A percentile compares a stretch with the other conserved stretches of the same genome.
phyloP scores from a whole-genome alignment of 2,329 filamentous ascomycete genomes.

The Penicillium sp. region DNA sequence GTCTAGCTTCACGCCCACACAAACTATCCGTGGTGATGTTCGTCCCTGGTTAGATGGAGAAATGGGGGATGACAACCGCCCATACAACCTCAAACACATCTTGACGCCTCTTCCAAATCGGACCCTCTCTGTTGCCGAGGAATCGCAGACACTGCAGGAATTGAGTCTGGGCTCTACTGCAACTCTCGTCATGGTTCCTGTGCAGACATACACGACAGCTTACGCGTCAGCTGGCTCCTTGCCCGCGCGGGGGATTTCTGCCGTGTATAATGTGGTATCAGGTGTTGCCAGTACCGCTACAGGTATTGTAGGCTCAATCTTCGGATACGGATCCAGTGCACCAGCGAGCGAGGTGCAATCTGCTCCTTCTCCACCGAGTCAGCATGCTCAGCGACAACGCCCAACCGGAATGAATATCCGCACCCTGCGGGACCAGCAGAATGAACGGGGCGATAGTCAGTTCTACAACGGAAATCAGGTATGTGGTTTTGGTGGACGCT shows the following conservation, averaged over 20 bases:
- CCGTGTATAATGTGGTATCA: constrained; percentile 43
- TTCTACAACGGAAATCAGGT: constrained; percentile 92
- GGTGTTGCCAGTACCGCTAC: constrained; percentile 44
- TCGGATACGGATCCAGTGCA: constrained; percentile 39
- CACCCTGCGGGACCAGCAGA: constrained; percentile 55
- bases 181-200: constrained; percentile 76
- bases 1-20: constrained; percentile 63
- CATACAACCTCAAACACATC: constrained; percentile 83
- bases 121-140: constrained; percentile 71
- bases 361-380: constrained; percentile 3
- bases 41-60: constrained; percentile 73
- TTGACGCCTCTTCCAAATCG: constrained; percentile 74
- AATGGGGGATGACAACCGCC: constrained; percentile 55
- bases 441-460: constrained; percentile 61
- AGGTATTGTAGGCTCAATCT: constrained; percentile 43
- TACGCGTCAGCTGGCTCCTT: constrained; percentile 47
- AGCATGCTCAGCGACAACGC: constrained; percentile 15
- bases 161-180: constrained; percentile 75
- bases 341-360: constrained; percentile 13
- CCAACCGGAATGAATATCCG: constrained; percentile 42
- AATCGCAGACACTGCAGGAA: constrained; percentile 64
- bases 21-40: constrained; percentile 64
- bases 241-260: constrained; percentile 42
- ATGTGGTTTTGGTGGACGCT: constrained; percentile 32
- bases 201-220: constrained; percentile 59